A percentile compares a stretch with the other conserved stretches of the same genome.
Conservation (phyloP, 169 alveolate species). For the Plasmodium cynomolgi region DNA sequence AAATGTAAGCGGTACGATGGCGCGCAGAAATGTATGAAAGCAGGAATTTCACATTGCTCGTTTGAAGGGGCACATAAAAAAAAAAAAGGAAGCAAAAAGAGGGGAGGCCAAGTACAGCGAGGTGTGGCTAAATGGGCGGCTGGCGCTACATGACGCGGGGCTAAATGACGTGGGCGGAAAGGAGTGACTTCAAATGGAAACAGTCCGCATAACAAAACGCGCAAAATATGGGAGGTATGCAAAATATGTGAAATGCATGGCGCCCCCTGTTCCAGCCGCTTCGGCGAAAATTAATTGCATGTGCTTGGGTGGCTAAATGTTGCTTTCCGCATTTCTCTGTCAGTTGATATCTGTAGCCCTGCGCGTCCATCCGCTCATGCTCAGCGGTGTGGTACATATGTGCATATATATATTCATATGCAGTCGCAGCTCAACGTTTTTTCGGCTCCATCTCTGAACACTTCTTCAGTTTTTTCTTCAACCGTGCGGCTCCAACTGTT, state of each 20-base stretch:
- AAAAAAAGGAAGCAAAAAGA: neutral
- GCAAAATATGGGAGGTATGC: neutral
- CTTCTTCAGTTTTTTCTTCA: neutral
- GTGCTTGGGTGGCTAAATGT: neutral
- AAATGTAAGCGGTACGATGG: neutral
- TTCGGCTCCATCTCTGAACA: neutral
- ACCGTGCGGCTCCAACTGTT: neutral
- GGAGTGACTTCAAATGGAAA: neutral
- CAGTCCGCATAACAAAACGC: neutral
- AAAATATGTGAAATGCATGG: neutral
- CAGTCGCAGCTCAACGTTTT: neutral
- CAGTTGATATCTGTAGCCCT: neutral
- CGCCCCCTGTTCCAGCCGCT: neutral
- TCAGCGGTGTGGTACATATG: neutral
- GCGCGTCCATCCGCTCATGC: neutral
- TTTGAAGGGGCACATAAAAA: neutral
- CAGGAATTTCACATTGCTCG: neutral
- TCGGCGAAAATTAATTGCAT: neutral
- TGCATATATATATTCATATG: neutral
- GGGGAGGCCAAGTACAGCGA: neutral
- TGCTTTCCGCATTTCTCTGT: neutral
- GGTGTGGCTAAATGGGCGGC: neutral
- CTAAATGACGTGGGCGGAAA: neutral
- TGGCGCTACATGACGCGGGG: neutral
- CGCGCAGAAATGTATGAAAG: neutral